Base-by-base conservation (phyloP, 106 monocot species). In the Ottelia alismoides region DNA sequence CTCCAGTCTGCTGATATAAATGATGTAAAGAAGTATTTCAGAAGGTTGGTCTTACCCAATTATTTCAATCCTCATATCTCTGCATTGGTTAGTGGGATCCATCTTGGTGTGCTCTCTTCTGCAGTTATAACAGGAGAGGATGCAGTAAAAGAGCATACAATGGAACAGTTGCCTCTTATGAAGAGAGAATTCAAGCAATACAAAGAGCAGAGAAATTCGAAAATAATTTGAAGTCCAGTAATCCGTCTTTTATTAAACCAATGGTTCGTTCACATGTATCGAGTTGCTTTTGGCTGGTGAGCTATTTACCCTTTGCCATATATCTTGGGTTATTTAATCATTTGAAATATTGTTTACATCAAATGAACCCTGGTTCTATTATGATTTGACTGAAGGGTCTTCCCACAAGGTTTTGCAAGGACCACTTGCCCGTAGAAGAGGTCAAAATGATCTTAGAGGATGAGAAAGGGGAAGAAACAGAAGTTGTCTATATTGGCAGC, bases 181-280 rank as follows among this genome's bases (percentile, higher is more conserved):
- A 82, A 50, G 71, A 87, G 61, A 47, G 64, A 50, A 55, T 44
- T 68, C 53, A 19, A 54, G 88, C 88, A 20, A 25, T 71, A 19
- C 45, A 76, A 31, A 83, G 45, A 71, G 88, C 83, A 22, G 73
- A 88, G 60, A 31, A 68, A 55, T 52, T 76, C 60, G 76, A 63
- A 60, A 65, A 43, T 35, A 40, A 62, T 40, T 47, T 88, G 62
- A 53, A 70, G 3, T 56, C 66, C 1, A 30, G 40, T 23, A 56
- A 69, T 27, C 83, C 79, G 17, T 88, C 88, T 18, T 88, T 88
- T 55, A 57, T 76, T 22, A 82, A 83, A 53, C 24, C 64, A 17
- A 88, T 88, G 88, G 68, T 83, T 59, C 79, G 76, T 1, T 88
- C 88, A 22, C 88, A 88, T 58, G 88, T 88, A 0, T 88, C 82